Base-by-base conservation (phyloP, 306 rosid genomes). In the Potentilla sterilis region DNA sequence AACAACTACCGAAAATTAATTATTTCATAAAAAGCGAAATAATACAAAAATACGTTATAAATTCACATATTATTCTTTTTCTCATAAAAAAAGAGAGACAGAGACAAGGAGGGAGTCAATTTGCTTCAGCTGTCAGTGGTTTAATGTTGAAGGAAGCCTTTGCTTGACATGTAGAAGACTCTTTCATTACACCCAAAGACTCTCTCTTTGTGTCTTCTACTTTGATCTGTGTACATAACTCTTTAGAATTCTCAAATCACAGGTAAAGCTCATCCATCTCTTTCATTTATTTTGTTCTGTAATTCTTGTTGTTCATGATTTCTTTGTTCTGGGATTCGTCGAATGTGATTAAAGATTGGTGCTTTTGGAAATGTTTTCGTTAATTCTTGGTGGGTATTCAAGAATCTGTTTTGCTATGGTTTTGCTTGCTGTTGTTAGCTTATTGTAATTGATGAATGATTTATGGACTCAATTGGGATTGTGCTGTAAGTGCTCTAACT, bases 101-200 rank as follows among this genome's bases (percentile, higher is more conserved):
- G 24, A 57, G 35, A 69, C 12, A 49, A 14, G 8, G 41, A 54
- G 55, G 12, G 61, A 46, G 88, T 84, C 89, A 84, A 83, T 85
- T 75, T 32, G 69, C 15, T 28, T 52, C 9, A 76, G 81, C 85
- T 63, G 72, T 79, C 81, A 38, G 44, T 80, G 69, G 73, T 72
- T 81, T 73, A 78, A 70, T 73, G 75, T 57, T 80, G 84, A 89
- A 85, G 83, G 34, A 37, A 62, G 62, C 63, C 70, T 75, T 77
- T 81, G 83, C 80, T 88, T 84, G 64, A 80, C 78, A 72, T 67
- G 67, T 69, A 80, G 75, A 82, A 79, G 58, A 70, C 75, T 67
- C 70, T 78, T 34, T 52, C 59, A 16, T 38, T n/a, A 58, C 19
- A 63, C 40, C 81, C 54, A 5, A 70, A 67, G 19, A 22, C 46